These are phyloP conservation scores for Aspergillus hancockii DNA, from an alignment of 495 filamentous ascomycete genomes.

Conservation along the genomic window DNA sequence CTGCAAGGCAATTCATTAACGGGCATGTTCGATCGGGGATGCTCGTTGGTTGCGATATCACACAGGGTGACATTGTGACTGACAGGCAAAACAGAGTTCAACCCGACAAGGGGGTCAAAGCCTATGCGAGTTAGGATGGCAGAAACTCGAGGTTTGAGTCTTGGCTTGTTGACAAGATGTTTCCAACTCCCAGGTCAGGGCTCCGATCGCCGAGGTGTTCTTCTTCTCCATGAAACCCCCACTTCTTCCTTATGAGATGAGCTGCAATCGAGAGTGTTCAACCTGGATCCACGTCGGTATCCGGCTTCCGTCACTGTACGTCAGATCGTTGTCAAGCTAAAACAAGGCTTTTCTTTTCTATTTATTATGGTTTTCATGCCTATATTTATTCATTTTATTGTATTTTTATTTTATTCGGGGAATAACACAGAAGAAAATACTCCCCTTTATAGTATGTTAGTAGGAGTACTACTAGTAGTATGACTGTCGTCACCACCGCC, in stretches of 20 bases:
- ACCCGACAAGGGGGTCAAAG: neutral
- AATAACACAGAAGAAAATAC: no score
- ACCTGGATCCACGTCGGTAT: constrained; percentile 18
- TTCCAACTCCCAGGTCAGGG: constrained; percentile 20
- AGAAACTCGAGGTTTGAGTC: constrained; percentile 4
- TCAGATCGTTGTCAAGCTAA: constrained; percentile 10
- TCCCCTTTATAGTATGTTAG: neutral
- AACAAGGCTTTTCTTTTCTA: neutral
- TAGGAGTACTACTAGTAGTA: neutral
- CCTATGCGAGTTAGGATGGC: constrained; percentile 9
- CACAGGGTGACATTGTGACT: neutral
- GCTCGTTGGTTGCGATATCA: neutral
- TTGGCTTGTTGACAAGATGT: constrained; percentile 16
- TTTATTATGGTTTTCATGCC: neutral
- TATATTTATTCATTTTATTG: neutral
- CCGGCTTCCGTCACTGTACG: constrained; percentile 14
- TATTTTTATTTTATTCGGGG: neutral
- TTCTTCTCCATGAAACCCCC: constrained; percentile 18
- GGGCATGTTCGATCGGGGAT: constrained; percentile 13
- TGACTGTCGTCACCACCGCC: neutral
- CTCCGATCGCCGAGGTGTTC: constrained; percentile 24
- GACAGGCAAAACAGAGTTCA: neutral
- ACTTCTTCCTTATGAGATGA: constrained; percentile 13
- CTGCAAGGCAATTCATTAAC: constrained; percentile 23
- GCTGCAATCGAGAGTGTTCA: constrained; percentile 11